Base-by-base conservation (phyloP, 768 basidiomycete genomes). In the Lactarius trivialis region DNA sequence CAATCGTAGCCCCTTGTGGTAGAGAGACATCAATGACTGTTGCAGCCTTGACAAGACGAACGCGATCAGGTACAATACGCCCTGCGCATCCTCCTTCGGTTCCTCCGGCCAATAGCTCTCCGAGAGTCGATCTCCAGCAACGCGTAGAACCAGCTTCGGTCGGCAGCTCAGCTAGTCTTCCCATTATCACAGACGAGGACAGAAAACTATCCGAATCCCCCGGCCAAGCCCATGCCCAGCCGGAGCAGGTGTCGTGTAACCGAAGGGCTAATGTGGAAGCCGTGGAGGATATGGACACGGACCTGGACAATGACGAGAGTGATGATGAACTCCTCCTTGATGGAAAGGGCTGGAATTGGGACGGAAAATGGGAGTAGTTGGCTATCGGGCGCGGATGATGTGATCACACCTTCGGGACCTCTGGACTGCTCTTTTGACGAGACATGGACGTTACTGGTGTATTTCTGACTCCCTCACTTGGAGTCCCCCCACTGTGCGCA, bases 51-150 rank as follows among this genome's bases (percentile, higher is more conserved):
- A 66, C 65, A 14, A 67, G 60, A 36, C 65, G 67, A 41, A 67
- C 67, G 14, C 67, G 67, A 36, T 67, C 67, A 5, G 67, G 67
- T 37, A 67, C 67, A 34, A 67, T 67, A 33, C 66, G 66, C 43
- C 57, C 66, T 19, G 33, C 33, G n/a, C 58, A 55, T 26, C 64
- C 49, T 15, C 64, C 66, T 4, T 26, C 14, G 53, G 45, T 56
- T 61, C 34, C 64, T 59, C 28, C 32, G 26, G 17, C 39, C 15
- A 43, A 41, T 7, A 15, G 9, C 26, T 26, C 15, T 34, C 36
- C 53, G 19, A 30, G 33, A 15, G 56, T 37, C 24, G n/a, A 36
- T 39, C 11, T 63, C 8, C 71, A 70, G 2, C 67, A 65, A 61
- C 67, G 63, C 54, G 48, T 64, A 9, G 70, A 68, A 37, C 61